A percentile compares a stretch with the other conserved stretches of the same genome.
Evolutionary conservation across 2,329 filamentous ascomycete genomes (phyloP).

Genomic region (Epichloe coenophiala): DNA sequence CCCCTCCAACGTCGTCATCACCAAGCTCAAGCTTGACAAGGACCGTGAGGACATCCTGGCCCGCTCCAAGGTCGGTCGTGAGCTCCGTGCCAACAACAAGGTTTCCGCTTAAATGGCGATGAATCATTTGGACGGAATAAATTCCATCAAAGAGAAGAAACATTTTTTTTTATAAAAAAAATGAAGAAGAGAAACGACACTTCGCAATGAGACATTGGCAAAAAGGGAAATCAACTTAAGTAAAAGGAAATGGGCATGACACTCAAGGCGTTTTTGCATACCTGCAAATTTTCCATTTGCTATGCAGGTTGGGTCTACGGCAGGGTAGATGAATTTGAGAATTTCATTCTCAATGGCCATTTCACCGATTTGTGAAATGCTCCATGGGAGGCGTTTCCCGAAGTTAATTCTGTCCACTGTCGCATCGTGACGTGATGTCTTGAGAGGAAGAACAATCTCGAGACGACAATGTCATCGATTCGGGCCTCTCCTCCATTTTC

Average conservation of each 20-base stretch:
- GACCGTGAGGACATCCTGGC: slow-evolving; percentile 81
- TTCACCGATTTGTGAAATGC: slow-evolving; percentile 56
- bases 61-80: slow-evolving; percentile 69
- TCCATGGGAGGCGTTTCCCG: slow-evolving; percentile 66
- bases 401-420: slow-evolving; percentile 29
- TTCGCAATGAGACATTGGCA: slow-evolving; percentile 8
- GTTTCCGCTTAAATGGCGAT: slow-evolving; percentile 35
- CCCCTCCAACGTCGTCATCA: slow-evolving; percentile 95
- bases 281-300: slow-evolving; percentile 1
- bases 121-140: background rate
- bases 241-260: slow-evolving; percentile 11
- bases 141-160: background rate
- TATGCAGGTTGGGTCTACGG: slow-evolving; percentile 18
- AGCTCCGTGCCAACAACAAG: slow-evolving; percentile 61
- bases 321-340: slow-evolving; percentile 31
- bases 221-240: slow-evolving; percentile 9
- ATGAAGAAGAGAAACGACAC: slow-evolving; percentile 9
- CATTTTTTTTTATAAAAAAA: slow-evolving; percentile 4
- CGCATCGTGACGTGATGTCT: slow-evolving; percentile 2
- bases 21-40: slow-evolving; percentile 97
- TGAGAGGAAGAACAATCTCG: background rate
- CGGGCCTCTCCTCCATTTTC: background rate
- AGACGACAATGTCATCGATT: background rate
- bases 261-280: slow-evolving; percentile 23
- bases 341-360: slow-evolving; percentile 55